Conservation (phyloP, 2,329 filamentous ascomycete species). For the Fusarium sp. region DNA sequence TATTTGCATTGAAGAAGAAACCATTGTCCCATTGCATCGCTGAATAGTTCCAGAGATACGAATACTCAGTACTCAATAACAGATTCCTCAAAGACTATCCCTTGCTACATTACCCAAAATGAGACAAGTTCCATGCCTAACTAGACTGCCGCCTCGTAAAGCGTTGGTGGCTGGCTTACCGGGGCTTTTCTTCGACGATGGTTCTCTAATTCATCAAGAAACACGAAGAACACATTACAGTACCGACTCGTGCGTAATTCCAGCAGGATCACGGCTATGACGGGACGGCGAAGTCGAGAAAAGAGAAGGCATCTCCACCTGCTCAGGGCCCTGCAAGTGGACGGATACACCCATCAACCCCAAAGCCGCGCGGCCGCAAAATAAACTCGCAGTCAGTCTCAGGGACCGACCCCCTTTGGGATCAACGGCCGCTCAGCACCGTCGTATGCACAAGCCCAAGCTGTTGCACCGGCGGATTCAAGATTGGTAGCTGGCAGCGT, state of each 20-base stretch:
- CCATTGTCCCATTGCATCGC: background rate
- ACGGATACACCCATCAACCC: conserved; percentile 25
- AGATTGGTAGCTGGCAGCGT: conserved; percentile 6
- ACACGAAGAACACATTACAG: conserved; percentile 25
- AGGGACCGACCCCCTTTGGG: conserved; percentile 21
- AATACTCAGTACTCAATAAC: background rate
- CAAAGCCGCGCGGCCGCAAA: conserved; percentile 38
- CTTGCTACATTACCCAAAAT: background rate
- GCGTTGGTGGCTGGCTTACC: conserved; percentile 28
- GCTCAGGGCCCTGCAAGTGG: conserved; percentile 30
- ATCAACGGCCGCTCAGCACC: conserved; percentile 4
- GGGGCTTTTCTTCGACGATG: conserved; percentile 6
- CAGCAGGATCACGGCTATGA: conserved; percentile 30
- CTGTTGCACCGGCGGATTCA: conserved; percentile 18
- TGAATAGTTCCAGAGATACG: background rate
- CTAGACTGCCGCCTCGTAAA: conserved; percentile 12
- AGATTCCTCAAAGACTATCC: background rate
- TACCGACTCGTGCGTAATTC: conserved; percentile 20
- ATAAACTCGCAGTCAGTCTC: conserved; percentile 38
- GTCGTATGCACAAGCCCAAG: conserved; percentile 6
- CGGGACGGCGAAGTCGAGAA: conserved; percentile 31
- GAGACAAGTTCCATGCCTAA: conserved; percentile 6
- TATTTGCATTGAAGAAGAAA: background rate
- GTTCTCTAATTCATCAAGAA: conserved; percentile 2
- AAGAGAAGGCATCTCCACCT: conserved; percentile 35